Evolutionary conservation across 768 basidiomycete genomes (phyloP), one percentile per base, ranked within the genome.

Genomic region (Pisolithus microcarpus): DNA sequence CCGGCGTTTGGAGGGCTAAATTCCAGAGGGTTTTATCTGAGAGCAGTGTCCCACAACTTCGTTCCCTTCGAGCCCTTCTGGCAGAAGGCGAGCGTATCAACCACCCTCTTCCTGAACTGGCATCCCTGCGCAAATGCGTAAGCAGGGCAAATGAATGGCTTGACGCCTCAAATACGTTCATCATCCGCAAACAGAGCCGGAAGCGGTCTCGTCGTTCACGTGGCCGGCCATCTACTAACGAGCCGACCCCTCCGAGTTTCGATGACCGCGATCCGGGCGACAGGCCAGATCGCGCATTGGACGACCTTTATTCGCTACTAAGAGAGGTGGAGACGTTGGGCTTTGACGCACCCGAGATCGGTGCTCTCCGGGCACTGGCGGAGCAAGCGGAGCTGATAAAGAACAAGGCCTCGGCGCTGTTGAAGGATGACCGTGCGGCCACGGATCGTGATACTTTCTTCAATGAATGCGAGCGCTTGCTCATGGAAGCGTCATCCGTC

Each of bases 61-160:
- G 88, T 37, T 80, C 79, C 34, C 78, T 97, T 52, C 82, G 87
- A 38, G 82, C 87, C 7, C 70, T 93, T n/a, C 75, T 92, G 23
- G 80, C 86, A 0, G 94, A 96, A 65, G 94, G 87, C 13, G 91
- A 96, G 57, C 87, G 86, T 49, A 89, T 94, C 66, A 84, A 79
- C 51, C 81, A 81, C 61, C 74, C 76, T 30, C 76, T 94, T 13
- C 75, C 81, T 1, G 90, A 94, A 65, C 74, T 93, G 50, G 66
- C 71, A 26, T 70, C 78, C 43, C 77, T 97, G 36, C 79, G 85
- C 42, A 87, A 82, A 66, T 89, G 89, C 61, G 89, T 97, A 48
- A 78, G 65, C 40, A 76, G 81, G 54, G 92, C 87, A 18, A 90
- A 83, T 56, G 85, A 87, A 60, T 94, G 92, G 92, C 74, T 92